These are phyloP conservation scores for Candida krabiensis DNA, from an alignment of 805 yeast species.

Conservation along the genomic window DNA sequence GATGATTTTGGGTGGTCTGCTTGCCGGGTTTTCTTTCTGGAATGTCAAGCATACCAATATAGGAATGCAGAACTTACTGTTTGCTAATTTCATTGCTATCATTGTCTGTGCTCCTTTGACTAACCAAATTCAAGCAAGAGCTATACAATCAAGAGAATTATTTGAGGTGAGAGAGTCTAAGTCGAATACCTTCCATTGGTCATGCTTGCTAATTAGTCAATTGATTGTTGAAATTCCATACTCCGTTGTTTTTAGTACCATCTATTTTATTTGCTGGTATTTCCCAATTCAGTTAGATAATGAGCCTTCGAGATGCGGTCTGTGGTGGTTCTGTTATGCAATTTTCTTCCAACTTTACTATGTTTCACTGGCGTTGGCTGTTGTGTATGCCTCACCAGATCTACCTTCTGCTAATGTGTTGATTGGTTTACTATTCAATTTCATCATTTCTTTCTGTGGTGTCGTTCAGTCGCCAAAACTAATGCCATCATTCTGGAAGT, in stretches of 20 bases:
- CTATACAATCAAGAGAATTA: constrained; percentile 56
- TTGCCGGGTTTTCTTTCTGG: constrained; percentile 62
- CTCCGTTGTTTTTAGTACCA: constrained; percentile 46
- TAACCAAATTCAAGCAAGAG: constrained; percentile 64
- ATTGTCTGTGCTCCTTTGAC: constrained; percentile 57
- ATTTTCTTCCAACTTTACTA: constrained; percentile 45
- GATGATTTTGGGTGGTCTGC: constrained; percentile 40
- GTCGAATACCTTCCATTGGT: constrained; percentile 76
- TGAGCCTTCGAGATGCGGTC: constrained; percentile 44
- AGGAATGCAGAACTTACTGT: constrained; percentile 62
- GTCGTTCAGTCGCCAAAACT: constrained; percentile 54
- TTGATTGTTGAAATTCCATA: constrained; percentile 62
- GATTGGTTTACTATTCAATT: constrained; percentile 53
- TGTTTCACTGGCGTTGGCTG: constrained; percentile 52
- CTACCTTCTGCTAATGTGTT: constrained; percentile 66
- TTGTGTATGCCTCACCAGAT: constrained; percentile 61
- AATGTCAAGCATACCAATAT: constrained; percentile 49
- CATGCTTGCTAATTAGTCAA: constrained; percentile 53
- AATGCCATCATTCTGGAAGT: constrained; percentile 84
- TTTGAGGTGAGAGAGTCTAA: constrained; percentile 71
- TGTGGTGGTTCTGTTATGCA: constrained; percentile 38
- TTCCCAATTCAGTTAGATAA: constrained; percentile 37
- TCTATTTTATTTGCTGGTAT: constrained; percentile 44
- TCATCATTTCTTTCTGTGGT: constrained; percentile 67
- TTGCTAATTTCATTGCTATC: constrained; percentile 53